A percentile compares a stretch with the other conserved stretches of the same genome.
Conservation (phyloP, 1,284 basidiomycete species). For the Austroboletus niveus region DNA sequence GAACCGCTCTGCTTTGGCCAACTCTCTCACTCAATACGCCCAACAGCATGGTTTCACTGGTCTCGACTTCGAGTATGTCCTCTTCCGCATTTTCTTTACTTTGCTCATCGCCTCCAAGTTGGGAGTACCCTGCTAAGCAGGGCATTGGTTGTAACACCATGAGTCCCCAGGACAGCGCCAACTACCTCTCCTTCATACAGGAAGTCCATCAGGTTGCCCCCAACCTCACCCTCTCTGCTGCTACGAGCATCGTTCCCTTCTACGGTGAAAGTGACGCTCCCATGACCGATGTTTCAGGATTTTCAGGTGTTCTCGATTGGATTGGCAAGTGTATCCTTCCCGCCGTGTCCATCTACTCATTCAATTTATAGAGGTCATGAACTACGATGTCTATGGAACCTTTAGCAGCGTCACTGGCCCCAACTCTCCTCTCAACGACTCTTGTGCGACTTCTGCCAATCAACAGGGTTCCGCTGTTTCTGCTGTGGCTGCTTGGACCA, state of each 20-base stretch:
- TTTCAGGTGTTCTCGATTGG: constrained; percentile 74
- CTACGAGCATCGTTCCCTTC: constrained; percentile 70
- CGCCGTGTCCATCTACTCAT: constrained; percentile 19
- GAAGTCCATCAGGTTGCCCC: constrained; percentile 61
- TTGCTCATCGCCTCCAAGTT: constrained; percentile 47
- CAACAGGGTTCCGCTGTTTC: constrained; percentile 75
- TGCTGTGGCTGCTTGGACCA: constrained; percentile 71
- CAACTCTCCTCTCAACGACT: constrained; percentile 81
- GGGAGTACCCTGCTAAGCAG: constrained; percentile 78
- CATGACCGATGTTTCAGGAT: constrained; percentile 63
- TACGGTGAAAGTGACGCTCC: constrained; percentile 55
- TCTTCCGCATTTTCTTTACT: not conserved
- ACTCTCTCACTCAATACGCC: constrained; percentile 61
- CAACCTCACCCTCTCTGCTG: constrained; percentile 72
- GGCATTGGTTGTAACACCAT: constrained; percentile 76
- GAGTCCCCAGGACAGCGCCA: constrained; percentile 63
- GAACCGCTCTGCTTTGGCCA: constrained; percentile 67
- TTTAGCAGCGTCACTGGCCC: constrained; percentile 58
- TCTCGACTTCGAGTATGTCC: constrained; percentile 78
- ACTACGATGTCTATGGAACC: constrained; percentile 79
- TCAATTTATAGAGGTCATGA: constrained; percentile 60
- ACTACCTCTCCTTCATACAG: constrained; percentile 74
- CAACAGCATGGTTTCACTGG: constrained; percentile 72
- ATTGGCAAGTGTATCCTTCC: constrained; percentile 41
- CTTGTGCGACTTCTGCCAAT: constrained; percentile 59